These are phyloP conservation scores for Fagus crenata DNA, from an alignment of 306 rosid genomes.

Conservation along the genomic window DNA sequence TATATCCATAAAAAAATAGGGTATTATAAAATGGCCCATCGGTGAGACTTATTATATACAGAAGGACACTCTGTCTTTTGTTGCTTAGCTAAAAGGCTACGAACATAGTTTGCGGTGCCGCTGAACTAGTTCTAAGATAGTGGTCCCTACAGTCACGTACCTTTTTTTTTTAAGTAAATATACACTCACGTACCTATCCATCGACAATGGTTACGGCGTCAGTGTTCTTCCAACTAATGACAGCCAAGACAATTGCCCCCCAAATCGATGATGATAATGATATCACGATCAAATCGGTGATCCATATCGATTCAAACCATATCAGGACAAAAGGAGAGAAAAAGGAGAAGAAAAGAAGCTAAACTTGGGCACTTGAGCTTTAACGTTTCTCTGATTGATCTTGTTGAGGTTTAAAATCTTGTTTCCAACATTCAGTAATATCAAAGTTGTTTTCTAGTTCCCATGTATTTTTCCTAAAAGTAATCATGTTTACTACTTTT, in stretches of 20 bases:
- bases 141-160: neutral
- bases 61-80: constrained; percentile 1
- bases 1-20: no score
- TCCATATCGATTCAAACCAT: neutral
- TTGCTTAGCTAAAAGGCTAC: neutral
- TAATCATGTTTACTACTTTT: no score
- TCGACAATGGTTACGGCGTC: neutral
- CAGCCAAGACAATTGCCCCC: neutral
- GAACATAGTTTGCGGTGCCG: neutral
- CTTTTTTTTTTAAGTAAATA: no score
- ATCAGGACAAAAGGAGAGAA: neutral
- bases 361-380: neutral
- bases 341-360: neutral
- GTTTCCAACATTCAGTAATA: no score
- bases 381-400: neutral
- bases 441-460: no score
- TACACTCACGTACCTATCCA: neutral
- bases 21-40: no score
- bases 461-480: no score
- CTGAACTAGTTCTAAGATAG: neutral
- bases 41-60: neutral
- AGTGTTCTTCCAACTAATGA: neutral
- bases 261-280: neutral
- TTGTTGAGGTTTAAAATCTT: no score
- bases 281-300: neutral